phyloP scores from a whole-genome alignment of 306 rosid species.

The Quercus variabilis region DNA sequence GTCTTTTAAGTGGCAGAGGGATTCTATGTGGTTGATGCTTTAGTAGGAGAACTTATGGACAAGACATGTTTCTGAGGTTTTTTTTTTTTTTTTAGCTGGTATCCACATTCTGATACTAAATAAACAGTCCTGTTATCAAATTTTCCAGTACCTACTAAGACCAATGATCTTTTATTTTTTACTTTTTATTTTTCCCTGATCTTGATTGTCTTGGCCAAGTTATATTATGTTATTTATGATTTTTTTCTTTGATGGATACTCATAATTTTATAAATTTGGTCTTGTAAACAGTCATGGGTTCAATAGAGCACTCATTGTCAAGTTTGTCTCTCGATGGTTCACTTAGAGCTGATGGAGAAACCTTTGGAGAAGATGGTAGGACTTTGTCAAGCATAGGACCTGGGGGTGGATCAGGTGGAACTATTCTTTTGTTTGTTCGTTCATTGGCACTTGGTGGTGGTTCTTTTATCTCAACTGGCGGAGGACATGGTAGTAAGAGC shows the following conservation, averaged over 20 bases:
- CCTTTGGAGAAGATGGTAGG: constrained; percentile 58
- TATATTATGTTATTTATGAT: neutral
- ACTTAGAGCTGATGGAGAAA: constrained; percentile 88
- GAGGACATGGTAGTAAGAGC: constrained; percentile 79
- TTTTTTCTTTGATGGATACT: neutral
- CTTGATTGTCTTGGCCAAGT: neutral
- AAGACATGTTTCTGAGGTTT: neutral
- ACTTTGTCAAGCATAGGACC: constrained; percentile 63
- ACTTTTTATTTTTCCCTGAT: no score
- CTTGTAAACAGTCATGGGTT: constrained; percentile 79
- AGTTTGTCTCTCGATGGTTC: constrained; percentile 70
- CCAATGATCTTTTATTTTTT: neutral
- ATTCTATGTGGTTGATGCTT: neutral
- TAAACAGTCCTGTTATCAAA: neutral
- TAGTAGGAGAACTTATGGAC: neutral
- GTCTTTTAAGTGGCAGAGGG: neutral
- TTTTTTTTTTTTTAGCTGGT: neutral
- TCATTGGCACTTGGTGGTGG: constrained; percentile 54
- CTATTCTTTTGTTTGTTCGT: constrained; percentile 76
- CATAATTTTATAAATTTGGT: neutral
- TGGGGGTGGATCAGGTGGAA: constrained; percentile 99
- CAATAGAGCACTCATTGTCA: constrained; percentile 78
- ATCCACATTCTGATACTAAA: neutral
- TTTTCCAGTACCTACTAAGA: neutral
- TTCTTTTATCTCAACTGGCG: constrained; percentile 71